phyloP scores from a whole-genome alignment of 805 yeast species.

The Wickerhamiella australiensis region DNA sequence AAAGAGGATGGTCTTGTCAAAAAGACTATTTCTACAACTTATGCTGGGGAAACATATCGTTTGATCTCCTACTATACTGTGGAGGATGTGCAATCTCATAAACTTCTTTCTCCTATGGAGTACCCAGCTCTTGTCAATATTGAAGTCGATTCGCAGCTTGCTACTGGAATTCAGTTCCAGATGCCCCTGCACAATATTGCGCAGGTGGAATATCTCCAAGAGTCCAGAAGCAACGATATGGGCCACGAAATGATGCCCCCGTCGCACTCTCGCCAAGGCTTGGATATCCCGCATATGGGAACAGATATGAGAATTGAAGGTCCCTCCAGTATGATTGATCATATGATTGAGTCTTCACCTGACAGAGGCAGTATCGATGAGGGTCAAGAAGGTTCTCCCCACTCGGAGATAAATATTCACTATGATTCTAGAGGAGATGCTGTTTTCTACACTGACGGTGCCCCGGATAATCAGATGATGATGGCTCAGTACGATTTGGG shows the following conservation, averaged over 20 bases:
- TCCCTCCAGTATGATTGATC: background rate
- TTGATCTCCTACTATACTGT: constrained; percentile 69
- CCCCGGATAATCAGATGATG: background rate
- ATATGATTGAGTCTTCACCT: background rate
- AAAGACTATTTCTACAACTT: constrained; percentile 54
- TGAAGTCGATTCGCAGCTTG: constrained; percentile 4
- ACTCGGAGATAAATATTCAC: background rate
- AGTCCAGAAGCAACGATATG: background rate
- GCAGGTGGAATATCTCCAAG: background rate
- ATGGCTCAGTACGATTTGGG: background rate
- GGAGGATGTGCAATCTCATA: constrained; percentile 43
- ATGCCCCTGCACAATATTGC: constrained; percentile 4
- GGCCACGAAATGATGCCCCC: background rate
- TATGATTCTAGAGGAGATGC: background rate
- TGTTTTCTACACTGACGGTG: background rate
- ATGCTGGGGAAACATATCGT: constrained; percentile 34
- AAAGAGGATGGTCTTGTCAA: constrained; percentile 67
- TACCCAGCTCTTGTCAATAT: constrained; percentile 5
- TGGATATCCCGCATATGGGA: background rate
- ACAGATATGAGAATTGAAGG: background rate
- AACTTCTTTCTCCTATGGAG: constrained; percentile 5
- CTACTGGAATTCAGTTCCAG: constrained; percentile 6
- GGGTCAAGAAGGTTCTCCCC: background rate
- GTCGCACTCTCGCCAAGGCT: background rate
- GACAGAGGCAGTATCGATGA: background rate